Evolutionary conservation across 2,329 filamentous ascomycete species (phyloP), one percentile per base, ranked within the genome.

Genomic region (Claviceps sp.): DNA sequence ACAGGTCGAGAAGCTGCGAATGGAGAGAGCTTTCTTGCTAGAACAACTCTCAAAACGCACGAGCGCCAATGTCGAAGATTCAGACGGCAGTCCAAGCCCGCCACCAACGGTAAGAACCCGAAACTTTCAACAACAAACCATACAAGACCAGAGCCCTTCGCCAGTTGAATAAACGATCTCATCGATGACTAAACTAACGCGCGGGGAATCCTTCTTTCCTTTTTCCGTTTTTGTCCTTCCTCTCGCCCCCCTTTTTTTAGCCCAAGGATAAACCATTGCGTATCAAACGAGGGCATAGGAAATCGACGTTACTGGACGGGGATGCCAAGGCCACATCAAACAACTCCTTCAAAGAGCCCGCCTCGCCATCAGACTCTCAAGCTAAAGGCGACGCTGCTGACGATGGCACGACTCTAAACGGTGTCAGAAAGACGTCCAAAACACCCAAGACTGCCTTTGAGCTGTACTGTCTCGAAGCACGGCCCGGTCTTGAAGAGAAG

Each of bases 1-100:
- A 57, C 86, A 88, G 62, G 85, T 96, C 59, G 85, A 94, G 67
- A 96, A 97, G 71, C 81, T 94, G 76, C 84, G 93, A 48, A 78
- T 97, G 24, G 87, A 94, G 71, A 80, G 89, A 56, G 86, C 87
- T 26, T 84, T 87, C 59, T 71, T 87, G 47, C 75, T 86, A 37
- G 82, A 87, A 62, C 82, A 89, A 64, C 75, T 93, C 43, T 76
- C 82, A 20, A 84, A 84, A 61, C 80, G 87, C 59, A 89, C 85
- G 18, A 85, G 84, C 66, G 76, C 81, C 58, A 85, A 85, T 58
- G 82, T 86, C 47, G 82, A 87, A 64, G 84, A 90, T 64, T 88
- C 85, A 9, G 86, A 90, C 60, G 83, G 84, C 60, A 88, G 84
- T 63, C 85, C 84, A 6, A 88, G 84, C 62, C 85, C 85, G n/a